These are phyloP conservation scores for Fusarium tjaetaba DNA, from an alignment of 2,329 filamentous ascomycete species.

Conservation along the genomic window DNA sequence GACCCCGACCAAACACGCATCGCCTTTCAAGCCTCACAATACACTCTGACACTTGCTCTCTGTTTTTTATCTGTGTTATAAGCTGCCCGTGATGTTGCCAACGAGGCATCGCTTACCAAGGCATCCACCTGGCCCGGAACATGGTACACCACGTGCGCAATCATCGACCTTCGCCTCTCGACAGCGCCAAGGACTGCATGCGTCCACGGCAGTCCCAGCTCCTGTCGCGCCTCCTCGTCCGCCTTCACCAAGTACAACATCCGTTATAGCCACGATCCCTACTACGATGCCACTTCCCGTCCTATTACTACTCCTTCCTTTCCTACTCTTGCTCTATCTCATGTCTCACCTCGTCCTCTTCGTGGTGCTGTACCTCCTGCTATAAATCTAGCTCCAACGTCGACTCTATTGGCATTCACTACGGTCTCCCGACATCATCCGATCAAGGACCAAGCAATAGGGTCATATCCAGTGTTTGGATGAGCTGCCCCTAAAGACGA, in stretches of 20 bases:
- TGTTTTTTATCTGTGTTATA: neutral
- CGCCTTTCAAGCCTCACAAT: too few relatives aligned
- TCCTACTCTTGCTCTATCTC: neutral
- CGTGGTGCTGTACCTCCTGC: neutral
- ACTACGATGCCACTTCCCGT: accelerated
- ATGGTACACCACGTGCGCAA: neutral
- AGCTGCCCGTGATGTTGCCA: neutral
- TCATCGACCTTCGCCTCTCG: neutral
- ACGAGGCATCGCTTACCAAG: neutral
- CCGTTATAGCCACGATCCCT: neutral
- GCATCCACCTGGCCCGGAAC: neutral
- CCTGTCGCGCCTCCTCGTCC: too few relatives aligned
- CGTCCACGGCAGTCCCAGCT: accelerated
- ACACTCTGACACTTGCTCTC: neutral
- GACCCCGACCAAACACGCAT: neutral
- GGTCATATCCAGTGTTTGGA: too few relatives aligned
- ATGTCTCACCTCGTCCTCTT: neutral
- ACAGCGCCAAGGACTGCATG: neutral
- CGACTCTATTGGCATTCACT: too few relatives aligned
- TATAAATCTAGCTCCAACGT: too few relatives aligned
- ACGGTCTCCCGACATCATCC: too few relatives aligned
- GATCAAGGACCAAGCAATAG: too few relatives aligned
- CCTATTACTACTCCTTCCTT: neutral
- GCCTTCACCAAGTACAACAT: neutral
- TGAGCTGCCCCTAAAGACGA: too few relatives aligned